Base-by-base conservation (phyloP, 2,329 filamentous ascomycete species). In the Colletotrichum paranaense region DNA sequence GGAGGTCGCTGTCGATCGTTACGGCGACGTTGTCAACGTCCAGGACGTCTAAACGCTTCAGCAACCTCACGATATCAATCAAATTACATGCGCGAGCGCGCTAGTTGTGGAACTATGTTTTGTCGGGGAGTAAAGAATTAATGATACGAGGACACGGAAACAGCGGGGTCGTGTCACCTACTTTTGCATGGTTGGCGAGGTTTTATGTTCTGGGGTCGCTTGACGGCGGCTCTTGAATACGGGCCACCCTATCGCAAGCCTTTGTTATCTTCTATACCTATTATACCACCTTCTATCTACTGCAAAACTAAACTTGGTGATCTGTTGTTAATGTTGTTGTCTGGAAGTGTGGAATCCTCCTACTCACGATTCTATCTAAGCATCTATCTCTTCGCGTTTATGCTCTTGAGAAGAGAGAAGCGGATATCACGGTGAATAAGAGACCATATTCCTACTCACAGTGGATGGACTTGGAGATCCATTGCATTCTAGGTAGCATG, bases 1-100 rank as follows among this genome's bases (percentile, higher is more conserved):
- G 78, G 81, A 81, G 63, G 75, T 87, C 24, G 81, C 79, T 9
- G 77, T 87, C 63, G 80, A 80, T 52, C 75, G 76, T 22, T 65
- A 79, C 49, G 81, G 81, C 32, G 78, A 80, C 11, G 78, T 84
- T 14, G 75, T 81, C 59, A 77, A 83, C 52, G 74, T 82, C 35
- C 72, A 78, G 59, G 75, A 75, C 38, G 75, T 75, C 32, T 76
- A 68, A 65, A 42, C 26, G 55, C 49, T 14, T 11, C 6, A 11
- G 11, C 8, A 4, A 24, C 28, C 12, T 24, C 19, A 24, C 3
- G 30, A 24, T 3, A 19, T 19, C 55, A 9, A 57, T 11, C 6
- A 52, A 49, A 62, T 56, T 38, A 5, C 19, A 38, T 22, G 35
- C 16, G 8, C 19, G 22, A 49, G 60, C 59, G 59, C 56, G 53